Base-by-base conservation (phyloP, 1,139 yeast genomes). In the Protomyces inundatus region DNA sequence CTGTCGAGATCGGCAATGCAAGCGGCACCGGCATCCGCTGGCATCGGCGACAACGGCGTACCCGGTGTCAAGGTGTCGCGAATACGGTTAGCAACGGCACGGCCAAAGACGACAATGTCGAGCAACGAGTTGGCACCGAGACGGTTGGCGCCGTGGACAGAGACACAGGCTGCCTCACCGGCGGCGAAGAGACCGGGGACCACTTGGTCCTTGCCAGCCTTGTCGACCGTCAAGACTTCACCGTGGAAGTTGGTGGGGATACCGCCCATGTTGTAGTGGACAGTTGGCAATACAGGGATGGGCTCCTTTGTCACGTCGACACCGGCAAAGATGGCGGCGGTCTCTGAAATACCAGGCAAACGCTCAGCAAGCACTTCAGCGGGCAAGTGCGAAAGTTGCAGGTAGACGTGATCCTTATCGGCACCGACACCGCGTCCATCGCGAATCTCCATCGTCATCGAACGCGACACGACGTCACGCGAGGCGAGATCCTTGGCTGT, bases 351-450 rank as follows among this genome's bases (percentile, higher is more conserved):
- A 87, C 98, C 98, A 72, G 98, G 98, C 74, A 93, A 83, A 82
- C 98, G 88, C 81, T 90, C 97, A 76, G 89, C 85, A 75, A 93
- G 83, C 58, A 93, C 97, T 64, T 87, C 79, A 57, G 97, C 88
- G 64, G 98, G 98, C 75, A 93, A 82, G 77, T 93, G 98, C 67
- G 93, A 86, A 76, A 93, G 84, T 81, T 93, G 98, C 77, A 93
- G 84, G 82, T 76, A 86, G 85, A 93, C 87, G 82, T 93, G 98
- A 79, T 93, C 98, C 80, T 88, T 88, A 73, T 84, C 83, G 72
- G 95, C 93, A 72, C 98, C 98, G 67, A 95, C 98, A 84, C 98
- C 98, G 81, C 98, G 89, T 73, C 98, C 98, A 73, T 89, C 98
- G 76, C 96, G 89, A 76, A 93, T 93, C 81, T 93, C 98, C 90